phyloP scores from a whole-genome alignment of 306 rosid genomes.

The Prunus armeniaca region DNA sequence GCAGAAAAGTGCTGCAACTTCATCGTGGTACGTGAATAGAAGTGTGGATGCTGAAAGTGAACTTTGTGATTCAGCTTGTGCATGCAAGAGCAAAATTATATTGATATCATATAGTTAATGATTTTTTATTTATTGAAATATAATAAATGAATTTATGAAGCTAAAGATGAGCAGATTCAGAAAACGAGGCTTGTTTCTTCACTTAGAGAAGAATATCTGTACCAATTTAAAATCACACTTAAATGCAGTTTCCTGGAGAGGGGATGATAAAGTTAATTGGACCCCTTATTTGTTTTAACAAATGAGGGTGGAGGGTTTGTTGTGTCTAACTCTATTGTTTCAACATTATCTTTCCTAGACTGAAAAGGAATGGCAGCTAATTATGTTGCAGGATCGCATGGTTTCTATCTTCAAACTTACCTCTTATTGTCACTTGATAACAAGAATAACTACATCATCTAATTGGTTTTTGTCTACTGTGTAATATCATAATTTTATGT shows the following conservation, averaged over 20 bases:
- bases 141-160: neutral
- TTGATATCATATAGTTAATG: neutral
- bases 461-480: neutral
- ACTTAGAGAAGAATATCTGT: neutral
- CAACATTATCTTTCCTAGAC: neutral
- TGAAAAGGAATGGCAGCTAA: neutral
- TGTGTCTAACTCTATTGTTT: neutral
- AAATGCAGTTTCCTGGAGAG: neutral
- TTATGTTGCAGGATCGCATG: neutral
- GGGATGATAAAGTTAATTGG: neutral
- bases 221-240: too few species aligned
- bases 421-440: neutral
- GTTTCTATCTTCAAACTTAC: neutral
- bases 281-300: neutral
- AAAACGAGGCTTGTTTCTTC: neutral
- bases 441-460: neutral
- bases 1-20: neutral
- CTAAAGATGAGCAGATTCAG: neutral
- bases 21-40: neutral
- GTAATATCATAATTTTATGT: too few species aligned
- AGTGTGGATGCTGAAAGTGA: neutral
- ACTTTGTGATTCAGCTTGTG: neutral
- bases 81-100: neutral
- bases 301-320: neutral
- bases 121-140: too few species aligned